Evolutionary conservation across 495 filamentous ascomycete species (phyloP).

Genomic region (Aspergillus sclerotiicarbonarius): DNA sequence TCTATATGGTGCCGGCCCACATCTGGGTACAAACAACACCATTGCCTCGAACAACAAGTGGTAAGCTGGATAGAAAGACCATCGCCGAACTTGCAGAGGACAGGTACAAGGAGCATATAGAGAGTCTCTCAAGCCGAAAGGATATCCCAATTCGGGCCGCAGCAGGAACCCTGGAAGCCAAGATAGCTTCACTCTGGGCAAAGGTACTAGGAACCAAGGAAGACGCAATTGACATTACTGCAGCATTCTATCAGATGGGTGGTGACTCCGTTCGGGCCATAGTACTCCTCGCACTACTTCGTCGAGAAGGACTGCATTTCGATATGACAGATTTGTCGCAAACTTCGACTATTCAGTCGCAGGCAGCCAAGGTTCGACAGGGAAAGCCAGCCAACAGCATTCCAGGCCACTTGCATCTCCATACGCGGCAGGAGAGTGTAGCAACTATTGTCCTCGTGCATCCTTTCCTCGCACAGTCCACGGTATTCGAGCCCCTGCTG

Average conservation of each 20-base stretch:
- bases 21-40: background rate
- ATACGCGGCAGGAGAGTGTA: background rate
- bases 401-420: background rate
- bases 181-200: constrained; percentile 6
- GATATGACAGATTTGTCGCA: constrained; percentile 3
- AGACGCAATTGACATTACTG: constrained; percentile 2
- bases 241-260: constrained; percentile 2
- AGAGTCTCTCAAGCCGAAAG: background rate
- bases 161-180: constrained; percentile 1
- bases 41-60: constrained; percentile 5
- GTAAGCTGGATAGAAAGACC: constrained; percentile 1
- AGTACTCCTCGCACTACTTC: background rate
- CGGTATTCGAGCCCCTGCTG: background rate
- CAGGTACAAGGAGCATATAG: background rate
- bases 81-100: background rate
- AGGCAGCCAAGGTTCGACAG: constrained; percentile 1
- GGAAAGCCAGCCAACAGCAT: background rate
- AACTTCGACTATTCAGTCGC: constrained; percentile 2
- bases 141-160: background rate
- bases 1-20: constrained; percentile 2
- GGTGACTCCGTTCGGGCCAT: constrained; percentile 9
- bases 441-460: constrained; percentile 2
- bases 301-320: constrained; percentile 1
- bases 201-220: background rate
- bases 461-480: constrained; percentile 3